Evolutionary conservation across 1,284 basidiomycete genomes (phyloP).

Genomic region (Cystobasidium slooffiae): DNA sequence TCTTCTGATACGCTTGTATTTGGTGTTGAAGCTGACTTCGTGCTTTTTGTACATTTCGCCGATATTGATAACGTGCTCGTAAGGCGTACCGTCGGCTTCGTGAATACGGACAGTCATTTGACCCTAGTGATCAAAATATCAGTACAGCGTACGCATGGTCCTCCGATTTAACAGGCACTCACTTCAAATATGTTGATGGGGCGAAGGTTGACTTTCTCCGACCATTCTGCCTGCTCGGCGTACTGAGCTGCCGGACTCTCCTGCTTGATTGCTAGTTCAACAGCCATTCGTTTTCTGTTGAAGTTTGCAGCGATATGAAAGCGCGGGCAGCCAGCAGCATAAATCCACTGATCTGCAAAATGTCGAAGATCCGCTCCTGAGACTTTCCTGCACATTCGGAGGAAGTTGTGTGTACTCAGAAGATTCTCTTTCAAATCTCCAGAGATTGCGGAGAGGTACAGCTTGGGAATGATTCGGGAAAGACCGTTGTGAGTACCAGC

Average conservation of each 20-base stretch:
- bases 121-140: slow-evolving; percentile 63
- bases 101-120: slow-evolving; percentile 99
- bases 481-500: slow-evolving; percentile 93
- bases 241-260: slow-evolving; percentile 73
- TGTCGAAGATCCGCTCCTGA: slow-evolving; percentile 84
- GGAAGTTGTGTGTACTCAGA: slow-evolving; percentile 86
- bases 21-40: slow-evolving; percentile 99
- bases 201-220: slow-evolving; percentile 67
- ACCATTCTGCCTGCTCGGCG: slow-evolving; percentile 70
- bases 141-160: slow-evolving; percentile 3
- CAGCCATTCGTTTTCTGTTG: slow-evolving; percentile 96
- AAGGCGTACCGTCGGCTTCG: slow-evolving; percentile 98
- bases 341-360: slow-evolving; percentile 98
- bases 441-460: slow-evolving; percentile 91
- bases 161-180: slow-evolving; percentile 33
- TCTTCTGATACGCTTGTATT: slow-evolving; percentile 94
- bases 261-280: slow-evolving; percentile 93
- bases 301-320: slow-evolving; percentile 90
- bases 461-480: slow-evolving; percentile 89
- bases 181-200: slow-evolving; percentile 87
- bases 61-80: slow-evolving; percentile 96
- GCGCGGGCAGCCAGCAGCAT: slow-evolving; percentile 91
- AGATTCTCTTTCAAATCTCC: slow-evolving; percentile 71
- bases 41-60: slow-evolving; percentile 84
- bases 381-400: slow-evolving; percentile 90